Percentiles rank a stretch among this genome's conserved stretches.
Conservation (phyloP, 192 early-diverging fungal genomes). For the Thoreauomyces humboldtii region DNA sequence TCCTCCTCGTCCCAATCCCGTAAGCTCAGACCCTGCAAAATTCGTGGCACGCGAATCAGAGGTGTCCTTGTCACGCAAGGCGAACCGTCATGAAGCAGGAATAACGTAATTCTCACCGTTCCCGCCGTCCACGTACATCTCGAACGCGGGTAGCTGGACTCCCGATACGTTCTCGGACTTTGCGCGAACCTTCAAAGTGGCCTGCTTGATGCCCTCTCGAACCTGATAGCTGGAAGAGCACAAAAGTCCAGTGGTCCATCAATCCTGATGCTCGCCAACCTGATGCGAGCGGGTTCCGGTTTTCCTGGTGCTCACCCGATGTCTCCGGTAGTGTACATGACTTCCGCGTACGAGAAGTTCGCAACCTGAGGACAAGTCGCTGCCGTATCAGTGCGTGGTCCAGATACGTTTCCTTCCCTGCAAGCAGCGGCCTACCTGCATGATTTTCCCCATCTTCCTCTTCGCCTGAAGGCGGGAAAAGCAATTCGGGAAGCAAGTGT, state of each 20-base stretch:
- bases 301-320: constrained; percentile 85
- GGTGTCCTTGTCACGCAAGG: too few species aligned
- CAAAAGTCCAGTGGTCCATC: too few species aligned
- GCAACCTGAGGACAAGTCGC: constrained; percentile 74
- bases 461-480: constrained; percentile 90
- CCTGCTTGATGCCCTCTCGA: constrained; percentile 88
- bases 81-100: too few species aligned
- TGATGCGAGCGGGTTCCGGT: too few species aligned
- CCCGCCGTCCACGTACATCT: constrained; percentile 78
- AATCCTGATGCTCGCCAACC: too few species aligned
- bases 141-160: constrained; percentile 91
- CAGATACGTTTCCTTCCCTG: too few species aligned
- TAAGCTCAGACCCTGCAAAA: constrained; percentile 90
- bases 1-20: constrained; percentile 97
- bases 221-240: constrained; percentile 82
- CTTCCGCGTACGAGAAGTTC: constrained; percentile 96
- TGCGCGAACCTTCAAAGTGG: constrained; percentile 86
- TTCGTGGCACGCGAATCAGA: too few species aligned
- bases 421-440: too few species aligned
- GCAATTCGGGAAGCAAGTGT: too few species aligned
- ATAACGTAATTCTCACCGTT: constrained; percentile 84
- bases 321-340: constrained; percentile 94
- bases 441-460: constrained; percentile 96
- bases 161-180: constrained; percentile 98
- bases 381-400: neutral